Percentiles rank a stretch among this genome's conserved stretches.
Evolutionary conservation across 306 rosid genomes (phyloP).

Genomic region (Lithocarpus polystachyus): DNA sequence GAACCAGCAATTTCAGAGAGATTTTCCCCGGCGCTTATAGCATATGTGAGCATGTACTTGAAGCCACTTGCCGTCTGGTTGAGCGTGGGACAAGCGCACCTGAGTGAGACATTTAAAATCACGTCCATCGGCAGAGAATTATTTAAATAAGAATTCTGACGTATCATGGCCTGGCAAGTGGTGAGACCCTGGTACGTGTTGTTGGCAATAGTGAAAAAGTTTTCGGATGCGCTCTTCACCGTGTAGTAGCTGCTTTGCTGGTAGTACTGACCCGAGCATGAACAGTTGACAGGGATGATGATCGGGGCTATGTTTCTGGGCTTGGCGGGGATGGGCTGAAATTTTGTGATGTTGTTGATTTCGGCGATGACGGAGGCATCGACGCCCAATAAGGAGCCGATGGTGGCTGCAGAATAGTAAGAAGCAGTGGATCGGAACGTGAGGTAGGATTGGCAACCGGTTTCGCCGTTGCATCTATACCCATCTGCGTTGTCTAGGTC

Average conservation of each 20-base stretch:
- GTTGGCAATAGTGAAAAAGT: conserved; percentile 47
- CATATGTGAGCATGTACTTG: conserved; percentile 44
- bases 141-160: conserved; percentile 21
- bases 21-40: conserved; percentile 19
- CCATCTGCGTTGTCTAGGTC: conserved; percentile 33
- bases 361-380: conserved; percentile 18
- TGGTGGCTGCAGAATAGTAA: conserved; percentile 31
- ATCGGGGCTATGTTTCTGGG: neutral
- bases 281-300: conserved; percentile 51
- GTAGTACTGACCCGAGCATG: conserved; percentile 42
- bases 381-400: conserved; percentile 39
- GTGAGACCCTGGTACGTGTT: conserved; percentile 58
- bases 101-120: conserved; percentile 36
- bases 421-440: conserved; percentile 49
- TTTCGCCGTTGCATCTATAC: conserved; percentile 37
- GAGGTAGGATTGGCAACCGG: conserved; percentile 54
- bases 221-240: conserved; percentile 18
- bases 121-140: conserved; percentile 10
- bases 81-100: conserved; percentile 60
- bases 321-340: conserved; percentile 18
- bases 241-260: conserved; percentile 42
- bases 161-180: conserved; percentile 55
- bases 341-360: conserved; percentile 51
- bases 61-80: conserved; percentile 40
- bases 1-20: conserved; percentile 20